Conservation (phyloP, 2,329 filamentous ascomycete species). For the Aspergillus arachidicola region DNA sequence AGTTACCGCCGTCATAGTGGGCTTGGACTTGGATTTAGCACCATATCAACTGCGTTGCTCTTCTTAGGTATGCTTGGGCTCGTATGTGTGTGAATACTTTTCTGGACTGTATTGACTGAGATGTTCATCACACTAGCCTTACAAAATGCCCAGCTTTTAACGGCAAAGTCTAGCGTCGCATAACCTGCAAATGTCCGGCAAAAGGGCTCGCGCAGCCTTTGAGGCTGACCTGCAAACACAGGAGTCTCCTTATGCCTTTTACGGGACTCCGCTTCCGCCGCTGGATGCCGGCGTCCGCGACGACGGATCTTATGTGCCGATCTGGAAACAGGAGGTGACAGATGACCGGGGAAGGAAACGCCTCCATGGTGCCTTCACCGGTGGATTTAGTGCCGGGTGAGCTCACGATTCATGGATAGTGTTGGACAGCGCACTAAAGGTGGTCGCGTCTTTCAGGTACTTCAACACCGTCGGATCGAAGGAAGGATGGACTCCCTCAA, state of each 20-base stretch:
- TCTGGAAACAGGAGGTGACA: slow-evolving; percentile 98
- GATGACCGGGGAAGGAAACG: slow-evolving; percentile 90
- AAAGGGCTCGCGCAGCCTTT: slow-evolving; percentile 76
- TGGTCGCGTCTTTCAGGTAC: slow-evolving; percentile 62
- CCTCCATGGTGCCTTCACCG: slow-evolving; percentile 93
- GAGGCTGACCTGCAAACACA: slow-evolving; percentile 71
- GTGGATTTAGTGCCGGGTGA: slow-evolving; percentile 94
- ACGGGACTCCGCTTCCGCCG: slow-evolving; percentile 82
- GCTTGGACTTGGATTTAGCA: background rate
- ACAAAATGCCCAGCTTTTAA: background rate
- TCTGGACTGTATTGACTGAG: background rate
- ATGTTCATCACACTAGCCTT: background rate
- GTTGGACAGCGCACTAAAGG: slow-evolving; percentile 37
- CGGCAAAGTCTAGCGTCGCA: background rate
- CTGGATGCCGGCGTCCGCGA: slow-evolving; percentile 76
- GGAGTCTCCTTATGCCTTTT: slow-evolving; percentile 74
- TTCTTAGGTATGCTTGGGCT: background rate
- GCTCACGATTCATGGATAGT: slow-evolving; percentile 40
- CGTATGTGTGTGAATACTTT: background rate
- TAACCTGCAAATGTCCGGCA: slow-evolving; percentile 65
- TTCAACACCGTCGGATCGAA: slow-evolving; percentile 98
- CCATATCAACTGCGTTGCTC: background rate
- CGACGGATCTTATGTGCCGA: slow-evolving; percentile 86
- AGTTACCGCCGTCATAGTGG: background rate
- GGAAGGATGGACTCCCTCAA: slow-evolving; percentile 92